These are phyloP conservation scores for Onygenales sp. DNA, from an alignment of 2,329 filamentous ascomycete species.

Conservation along the genomic window DNA sequence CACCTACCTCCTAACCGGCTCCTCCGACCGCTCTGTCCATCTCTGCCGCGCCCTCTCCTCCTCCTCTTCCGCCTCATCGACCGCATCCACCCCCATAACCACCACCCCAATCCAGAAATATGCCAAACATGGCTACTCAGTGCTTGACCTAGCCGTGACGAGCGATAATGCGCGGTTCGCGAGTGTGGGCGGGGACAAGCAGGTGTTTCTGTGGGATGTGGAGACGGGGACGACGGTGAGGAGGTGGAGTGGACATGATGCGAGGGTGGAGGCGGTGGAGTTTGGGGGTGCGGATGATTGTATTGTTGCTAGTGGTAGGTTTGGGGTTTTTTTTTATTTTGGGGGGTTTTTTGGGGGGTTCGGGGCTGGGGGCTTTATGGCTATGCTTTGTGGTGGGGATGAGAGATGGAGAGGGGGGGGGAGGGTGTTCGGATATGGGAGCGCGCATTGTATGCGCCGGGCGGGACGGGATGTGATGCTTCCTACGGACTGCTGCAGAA, in stretches of 20 bases:
- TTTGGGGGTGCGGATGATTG: constrained; percentile 70
- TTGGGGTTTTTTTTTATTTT: background rate
- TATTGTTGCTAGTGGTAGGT: constrained; percentile 57
- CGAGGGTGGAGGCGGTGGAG: constrained; percentile 66
- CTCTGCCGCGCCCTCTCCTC: constrained; percentile 60
- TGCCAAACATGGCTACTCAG: constrained; percentile 81
- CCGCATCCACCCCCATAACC: constrained; percentile 19
- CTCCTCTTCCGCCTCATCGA: constrained; percentile 28
- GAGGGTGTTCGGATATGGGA: background rate
- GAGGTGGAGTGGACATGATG: constrained; percentile 62
- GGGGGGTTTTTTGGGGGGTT: background rate
- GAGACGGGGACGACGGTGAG: constrained; percentile 65
- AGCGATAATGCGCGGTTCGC: constrained; percentile 75
- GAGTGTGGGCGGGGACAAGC: constrained; percentile 80
- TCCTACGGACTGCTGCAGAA: too few species aligned
- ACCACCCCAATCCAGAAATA: constrained; percentile 71
- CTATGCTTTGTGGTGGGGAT: too few species aligned
- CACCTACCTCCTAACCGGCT: constrained; percentile 75
- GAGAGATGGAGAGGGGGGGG: background rate
- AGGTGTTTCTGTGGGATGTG: constrained; percentile 93
- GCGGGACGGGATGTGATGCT: too few species aligned
- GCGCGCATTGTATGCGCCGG: too few species aligned
- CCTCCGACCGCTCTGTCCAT: constrained; percentile 72
- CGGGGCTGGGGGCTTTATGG: background rate
- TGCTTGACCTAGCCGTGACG: constrained; percentile 67